Evolutionary conservation across 768 basidiomycete genomes (phyloP).

Genomic region (Boletus rufocinnamomeus): DNA sequence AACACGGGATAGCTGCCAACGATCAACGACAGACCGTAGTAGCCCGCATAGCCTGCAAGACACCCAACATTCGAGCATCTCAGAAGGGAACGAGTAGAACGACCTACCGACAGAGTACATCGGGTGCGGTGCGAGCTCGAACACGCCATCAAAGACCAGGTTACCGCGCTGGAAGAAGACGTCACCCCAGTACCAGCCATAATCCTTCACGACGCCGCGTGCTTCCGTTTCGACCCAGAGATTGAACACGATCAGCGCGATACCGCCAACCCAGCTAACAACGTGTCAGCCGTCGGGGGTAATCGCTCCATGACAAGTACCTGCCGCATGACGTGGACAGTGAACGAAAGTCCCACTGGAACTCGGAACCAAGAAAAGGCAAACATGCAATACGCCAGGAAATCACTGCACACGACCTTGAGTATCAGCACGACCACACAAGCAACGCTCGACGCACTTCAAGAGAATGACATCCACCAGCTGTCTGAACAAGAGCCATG

Average conservation of each 20-base stretch:
- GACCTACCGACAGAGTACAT: slow-evolving; percentile 90
- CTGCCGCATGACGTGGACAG: slow-evolving; percentile 78
- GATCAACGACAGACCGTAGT: slow-evolving; percentile 93
- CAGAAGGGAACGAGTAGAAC: not conserved
- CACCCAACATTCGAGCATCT: not conserved
- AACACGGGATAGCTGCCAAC: slow-evolving; percentile 87
- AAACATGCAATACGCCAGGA: slow-evolving; percentile 92
- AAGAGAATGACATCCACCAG: slow-evolving; percentile 94
- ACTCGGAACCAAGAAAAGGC: slow-evolving; percentile 91
- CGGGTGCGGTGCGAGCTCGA: slow-evolving; percentile 89
- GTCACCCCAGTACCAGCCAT: slow-evolving; percentile 98
- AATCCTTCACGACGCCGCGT: slow-evolving; percentile 96
- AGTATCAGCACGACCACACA: not conserved
- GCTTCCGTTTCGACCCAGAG: slow-evolving; percentile 99
- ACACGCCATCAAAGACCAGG: slow-evolving; percentile 96
- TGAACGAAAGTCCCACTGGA: slow-evolving; percentile 70
- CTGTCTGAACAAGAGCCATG: slow-evolving; percentile 95
- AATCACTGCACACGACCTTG: slow-evolving; percentile 61
- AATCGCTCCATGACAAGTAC: slow-evolving; percentile 11
- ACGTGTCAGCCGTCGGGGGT: slow-evolving; percentile 4
- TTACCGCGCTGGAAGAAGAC: slow-evolving; percentile 92
- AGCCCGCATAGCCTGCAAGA: slow-evolving; percentile 83
- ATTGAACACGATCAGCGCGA: slow-evolving; percentile 88
- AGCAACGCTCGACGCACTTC: slow-evolving; percentile 61
- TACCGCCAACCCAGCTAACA: slow-evolving; percentile 81